These are phyloP conservation scores for Vicia villosa DNA, from an alignment of 306 rosid species.

Conservation along the genomic window DNA sequence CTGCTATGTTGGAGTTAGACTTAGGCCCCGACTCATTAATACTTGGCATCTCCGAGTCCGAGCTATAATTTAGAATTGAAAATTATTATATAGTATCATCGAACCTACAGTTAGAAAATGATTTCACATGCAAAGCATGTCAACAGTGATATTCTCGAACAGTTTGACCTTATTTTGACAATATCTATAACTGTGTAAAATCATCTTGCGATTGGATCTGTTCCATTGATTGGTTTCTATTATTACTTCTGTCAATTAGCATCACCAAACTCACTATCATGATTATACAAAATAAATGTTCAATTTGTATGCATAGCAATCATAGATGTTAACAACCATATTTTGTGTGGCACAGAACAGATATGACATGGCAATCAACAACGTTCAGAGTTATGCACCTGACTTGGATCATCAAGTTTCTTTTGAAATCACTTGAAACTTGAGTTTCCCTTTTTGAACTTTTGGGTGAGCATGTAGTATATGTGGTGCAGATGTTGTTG, in stretches of 20 bases:
- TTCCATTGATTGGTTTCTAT: conserved; percentile 15
- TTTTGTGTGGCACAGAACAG: conserved; percentile 41
- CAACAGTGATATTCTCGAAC: neutral
- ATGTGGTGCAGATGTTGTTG: conserved; percentile 30
- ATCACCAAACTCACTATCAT: conserved; percentile 20
- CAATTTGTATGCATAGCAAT: conserved; percentile 16
- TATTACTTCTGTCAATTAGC: conserved; percentile 22
- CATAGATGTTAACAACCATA: conserved; percentile 26
- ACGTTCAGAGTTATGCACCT: conserved; percentile 30
- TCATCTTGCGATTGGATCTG: neutral
- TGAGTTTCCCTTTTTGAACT: conserved; percentile 2
- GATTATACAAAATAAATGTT: conserved; percentile 16
- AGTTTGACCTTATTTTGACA: neutral
- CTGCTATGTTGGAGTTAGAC: too few species aligned
- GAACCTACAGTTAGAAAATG: neutral
- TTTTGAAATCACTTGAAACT: conserved; percentile 35
- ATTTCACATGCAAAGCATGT: conserved; percentile 1
- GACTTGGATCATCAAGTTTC: conserved; percentile 36
- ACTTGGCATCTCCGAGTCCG: neutral
- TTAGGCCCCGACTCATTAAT: neutral
- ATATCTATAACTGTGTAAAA: neutral
- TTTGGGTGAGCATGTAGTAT: conserved; percentile 31
- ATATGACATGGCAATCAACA: conserved; percentile 25
- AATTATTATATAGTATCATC: neutral
- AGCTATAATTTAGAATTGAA: neutral